Percentiles rank a stretch among this genome's conserved stretches.
Evolutionary conservation across 768 basidiomycete genomes (phyloP).

Genomic region (Leccinum obscurum): DNA sequence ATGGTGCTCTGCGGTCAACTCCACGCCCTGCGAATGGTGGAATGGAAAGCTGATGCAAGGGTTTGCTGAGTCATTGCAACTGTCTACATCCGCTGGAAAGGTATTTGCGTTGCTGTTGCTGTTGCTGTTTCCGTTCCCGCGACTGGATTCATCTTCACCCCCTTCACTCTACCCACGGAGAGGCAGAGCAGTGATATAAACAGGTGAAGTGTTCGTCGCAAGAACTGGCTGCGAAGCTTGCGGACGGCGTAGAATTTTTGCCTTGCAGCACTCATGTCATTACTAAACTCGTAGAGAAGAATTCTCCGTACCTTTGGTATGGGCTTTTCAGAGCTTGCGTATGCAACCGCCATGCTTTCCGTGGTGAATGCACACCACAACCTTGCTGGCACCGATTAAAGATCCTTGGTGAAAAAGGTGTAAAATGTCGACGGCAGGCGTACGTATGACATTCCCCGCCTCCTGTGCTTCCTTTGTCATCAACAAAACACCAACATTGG

Average conservation of each 20-base stretch:
- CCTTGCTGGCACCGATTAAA: constrained; percentile 44
- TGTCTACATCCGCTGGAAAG: neutral
- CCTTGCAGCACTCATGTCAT: constrained; percentile 27
- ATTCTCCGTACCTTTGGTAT: constrained; percentile 54
- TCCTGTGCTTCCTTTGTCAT: constrained; percentile 49
- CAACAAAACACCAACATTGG: constrained; percentile 63
- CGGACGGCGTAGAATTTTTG: constrained; percentile 35
- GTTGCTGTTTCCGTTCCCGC: neutral
- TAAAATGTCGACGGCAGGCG: constrained; percentile 3
- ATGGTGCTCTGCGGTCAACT: constrained; percentile 25
- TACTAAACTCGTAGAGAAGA: neutral
- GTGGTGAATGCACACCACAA: constrained; percentile 87
- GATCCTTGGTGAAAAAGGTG: constrained; percentile 1
- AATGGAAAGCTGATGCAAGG: constrained; percentile 14
- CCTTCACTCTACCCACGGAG: constrained; percentile 21
- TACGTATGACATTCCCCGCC: constrained; percentile 29
- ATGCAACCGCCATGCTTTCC: constrained; percentile 78
- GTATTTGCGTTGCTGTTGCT: neutral
- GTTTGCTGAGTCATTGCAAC: neutral
- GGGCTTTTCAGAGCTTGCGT: constrained; percentile 51
- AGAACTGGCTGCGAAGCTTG: constrained; percentile 5
- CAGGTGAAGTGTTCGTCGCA: constrained; percentile 34
- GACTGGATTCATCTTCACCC: neutral
- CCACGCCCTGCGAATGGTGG: constrained; percentile 20
- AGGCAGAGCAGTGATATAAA: constrained; percentile 61